Evolutionary conservation across 306 rosid species (phyloP), one percentile per base, ranked within the genome.

Genomic region (Bauhinia variegata): DNA sequence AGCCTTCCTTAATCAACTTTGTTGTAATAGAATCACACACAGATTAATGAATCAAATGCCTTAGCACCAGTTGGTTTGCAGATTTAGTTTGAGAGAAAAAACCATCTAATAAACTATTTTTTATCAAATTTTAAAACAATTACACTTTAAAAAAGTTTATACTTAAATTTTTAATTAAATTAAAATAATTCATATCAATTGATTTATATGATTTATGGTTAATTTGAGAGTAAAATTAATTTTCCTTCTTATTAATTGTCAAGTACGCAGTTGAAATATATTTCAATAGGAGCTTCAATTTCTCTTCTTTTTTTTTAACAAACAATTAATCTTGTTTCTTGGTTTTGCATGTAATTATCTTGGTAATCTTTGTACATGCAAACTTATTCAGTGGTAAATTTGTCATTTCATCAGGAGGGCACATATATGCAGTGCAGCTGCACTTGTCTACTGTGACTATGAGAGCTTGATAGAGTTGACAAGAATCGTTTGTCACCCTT

Each of bases 321-420:
- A 34, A 34, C 38, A 34, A 7, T 4, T 3, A 34, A 34, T 34
- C 38, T 3, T 34, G 8, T 30, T 41, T 59, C 15, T 41, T 17
- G 42, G 79, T 41, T 39, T 1, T 3, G 37, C 33, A 58, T 17
- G 39, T 60, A 60, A 67, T 52, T 75, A 60, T 4, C 23, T 28
- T 5, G 18, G 68, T 64, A 57, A n/a, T 59, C 42, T 57, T 18
- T 50, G 55, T 63, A 36, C 68, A 56, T 41, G 41, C 8, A 67
- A 59, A 48, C 48, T 42, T 4, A 7, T 48, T 4, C 19, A 13
- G 11, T 10, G 75, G 57, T 18, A 47, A 17, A 54, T 18, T 41
- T 11, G 79, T 49, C 47, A 68, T 57, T 67, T 74, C 44, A 63
- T n/a, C n/a, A n/a, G n/a, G n/a, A 38, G 41, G 5, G 53, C 36